Conservation (phyloP, 169 alveolate genomes). For the Plasmodium adleri region DNA sequence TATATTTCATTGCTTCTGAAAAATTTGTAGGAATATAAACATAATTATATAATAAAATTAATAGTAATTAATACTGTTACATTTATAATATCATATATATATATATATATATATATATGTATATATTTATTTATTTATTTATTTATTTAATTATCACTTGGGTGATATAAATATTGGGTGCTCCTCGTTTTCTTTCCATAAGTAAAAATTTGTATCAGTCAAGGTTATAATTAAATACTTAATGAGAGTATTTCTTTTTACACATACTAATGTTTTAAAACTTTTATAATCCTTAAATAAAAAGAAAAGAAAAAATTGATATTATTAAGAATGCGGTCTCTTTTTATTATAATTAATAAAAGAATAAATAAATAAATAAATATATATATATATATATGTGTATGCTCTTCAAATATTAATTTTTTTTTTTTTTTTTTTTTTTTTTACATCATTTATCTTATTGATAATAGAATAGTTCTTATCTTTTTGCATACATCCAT, state of each 20-base stretch:
- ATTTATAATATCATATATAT: too few species aligned
- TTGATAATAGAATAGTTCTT: slow-evolving; percentile 54
- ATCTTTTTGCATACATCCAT: slow-evolving; percentile 69
- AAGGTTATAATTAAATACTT: slow-evolving; percentile 58
- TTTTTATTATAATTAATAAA: not conserved
- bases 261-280: slow-evolving; percentile 59
- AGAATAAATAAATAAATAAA: not conserved
- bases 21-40: not conserved
- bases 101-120: too few species aligned
- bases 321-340: not conserved
- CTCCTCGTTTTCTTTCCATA: slow-evolving; percentile 66
- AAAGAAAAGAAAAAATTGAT: not conserved
- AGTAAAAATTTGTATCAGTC: slow-evolving; percentile 66
- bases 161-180: slow-evolving; percentile 72
- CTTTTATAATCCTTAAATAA: slow-evolving; percentile 64
- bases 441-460: slow-evolving; percentile 50
- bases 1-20: slow-evolving; percentile 71
- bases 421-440: slow-evolving; percentile 13
- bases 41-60: not conserved
- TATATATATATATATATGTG: not conserved
- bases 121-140: not conserved
- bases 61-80: not conserved
- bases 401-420: not conserved
- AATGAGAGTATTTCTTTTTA: slow-evolving; percentile 55
- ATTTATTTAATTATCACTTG: slow-evolving; percentile 12